Percentiles rank a stretch among this genome's conserved stretches.
Evolutionary conservation across 2,329 filamentous ascomycete species (phyloP).

Genomic region (Tolypocladium ophioglossoides): DNA sequence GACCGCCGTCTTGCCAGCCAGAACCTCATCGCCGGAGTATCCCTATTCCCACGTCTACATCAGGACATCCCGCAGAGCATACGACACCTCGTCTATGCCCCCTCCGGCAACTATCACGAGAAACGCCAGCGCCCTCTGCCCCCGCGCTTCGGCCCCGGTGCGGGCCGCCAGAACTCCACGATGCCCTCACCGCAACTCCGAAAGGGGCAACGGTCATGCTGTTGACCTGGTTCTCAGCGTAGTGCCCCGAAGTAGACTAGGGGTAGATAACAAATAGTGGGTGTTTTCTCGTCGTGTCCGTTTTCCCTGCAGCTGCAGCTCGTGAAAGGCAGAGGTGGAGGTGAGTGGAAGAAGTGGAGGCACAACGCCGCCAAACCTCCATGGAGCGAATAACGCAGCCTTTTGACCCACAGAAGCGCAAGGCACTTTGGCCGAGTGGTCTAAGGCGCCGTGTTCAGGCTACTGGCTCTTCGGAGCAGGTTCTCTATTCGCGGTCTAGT

Average conservation of each 20-base stretch:
- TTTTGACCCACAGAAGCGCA: constrained; percentile 1
- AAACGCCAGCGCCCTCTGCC: too few relatives aligned
- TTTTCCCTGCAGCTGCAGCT: too few relatives aligned
- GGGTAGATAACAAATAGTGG: too few relatives aligned
- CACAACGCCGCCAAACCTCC: neutral
- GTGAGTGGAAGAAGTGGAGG: neutral
- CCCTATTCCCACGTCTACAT: neutral
- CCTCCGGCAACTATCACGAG: neutral
- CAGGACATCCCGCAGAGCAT: neutral
- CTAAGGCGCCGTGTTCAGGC: constrained; percentile 13
- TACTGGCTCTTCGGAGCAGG: neutral
- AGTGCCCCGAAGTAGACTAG: neutral
- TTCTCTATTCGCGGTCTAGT: constrained; percentile 12
- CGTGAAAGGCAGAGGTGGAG: too few relatives aligned
- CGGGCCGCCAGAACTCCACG: neutral
- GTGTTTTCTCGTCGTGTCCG: too few relatives aligned
- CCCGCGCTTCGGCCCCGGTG: neutral
- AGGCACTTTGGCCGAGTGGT: constrained; percentile 17
- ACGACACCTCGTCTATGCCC: neutral
- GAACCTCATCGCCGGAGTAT: neutral
- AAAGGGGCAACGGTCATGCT: neutral
- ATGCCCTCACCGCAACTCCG: neutral
- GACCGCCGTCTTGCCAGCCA: neutral
- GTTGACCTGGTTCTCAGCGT: neutral
- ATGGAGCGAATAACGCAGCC: neutral